A percentile compares a stretch with the other conserved stretches of the same genome.
Evolutionary conservation across 495 filamentous ascomycete species (phyloP).

Genomic region (Xylaria bambusicola): DNA sequence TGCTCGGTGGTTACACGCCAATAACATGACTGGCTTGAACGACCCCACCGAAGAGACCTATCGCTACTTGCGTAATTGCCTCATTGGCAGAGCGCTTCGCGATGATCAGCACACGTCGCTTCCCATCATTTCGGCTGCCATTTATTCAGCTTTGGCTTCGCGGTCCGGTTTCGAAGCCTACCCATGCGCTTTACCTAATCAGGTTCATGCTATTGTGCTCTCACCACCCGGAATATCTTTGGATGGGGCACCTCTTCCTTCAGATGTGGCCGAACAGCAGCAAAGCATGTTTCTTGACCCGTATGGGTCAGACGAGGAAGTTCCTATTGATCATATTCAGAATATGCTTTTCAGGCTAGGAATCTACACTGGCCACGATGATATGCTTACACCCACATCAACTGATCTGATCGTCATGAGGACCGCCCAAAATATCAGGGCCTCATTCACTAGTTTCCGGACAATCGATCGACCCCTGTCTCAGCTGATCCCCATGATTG

Average conservation of each 20-base stretch:
- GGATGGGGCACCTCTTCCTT: conserved; percentile 49
- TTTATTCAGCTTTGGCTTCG: conserved; percentile 45
- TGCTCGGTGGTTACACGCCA: conserved; percentile 62
- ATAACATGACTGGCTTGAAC: conserved; percentile 69
- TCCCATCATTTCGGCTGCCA: conserved; percentile 73
- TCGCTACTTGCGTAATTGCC: conserved; percentile 78
- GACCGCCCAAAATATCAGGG: conserved; percentile 77
- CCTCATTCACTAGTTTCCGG: conserved; percentile 43
- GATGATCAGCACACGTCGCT: conserved; percentile 69
- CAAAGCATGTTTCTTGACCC: conserved; percentile 81
- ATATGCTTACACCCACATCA: conserved; percentile 60
- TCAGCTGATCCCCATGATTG: conserved; percentile 35
- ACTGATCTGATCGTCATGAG: conserved; percentile 70
- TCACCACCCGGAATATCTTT: conserved; percentile 61
- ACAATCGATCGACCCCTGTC: conserved; percentile 31
- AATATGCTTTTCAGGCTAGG: conserved; percentile 65
- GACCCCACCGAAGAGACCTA: conserved; percentile 59
- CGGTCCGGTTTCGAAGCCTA: conserved; percentile 68
- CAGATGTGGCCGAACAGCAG: conserved; percentile 30
- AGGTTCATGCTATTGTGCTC: conserved; percentile 74
- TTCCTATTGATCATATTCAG: conserved; percentile 58
- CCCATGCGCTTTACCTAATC: conserved; percentile 75
- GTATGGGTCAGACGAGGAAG: conserved; percentile 69
- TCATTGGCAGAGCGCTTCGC: conserved; percentile 76
- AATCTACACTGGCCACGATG: conserved; percentile 54